These are phyloP conservation scores for Pulveroboletus frians DNA, from an alignment of 768 basidiomycete genomes.

Conservation along the genomic window DNA sequence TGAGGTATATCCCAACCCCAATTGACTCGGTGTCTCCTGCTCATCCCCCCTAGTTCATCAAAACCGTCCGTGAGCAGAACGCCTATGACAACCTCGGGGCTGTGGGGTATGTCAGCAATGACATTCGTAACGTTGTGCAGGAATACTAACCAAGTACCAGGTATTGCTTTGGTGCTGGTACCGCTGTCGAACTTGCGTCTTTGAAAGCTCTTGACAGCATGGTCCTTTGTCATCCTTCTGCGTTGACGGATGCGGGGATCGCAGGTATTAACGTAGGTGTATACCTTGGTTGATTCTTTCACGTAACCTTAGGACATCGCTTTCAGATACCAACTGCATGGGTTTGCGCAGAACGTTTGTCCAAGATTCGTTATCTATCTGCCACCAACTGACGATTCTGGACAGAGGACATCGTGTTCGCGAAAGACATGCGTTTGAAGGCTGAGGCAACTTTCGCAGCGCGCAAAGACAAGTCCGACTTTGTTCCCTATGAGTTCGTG, in stretches of 20 bases:
- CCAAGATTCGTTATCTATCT: not conserved
- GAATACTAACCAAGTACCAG: slow-evolving; percentile 17
- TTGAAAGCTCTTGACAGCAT: slow-evolving; percentile 33
- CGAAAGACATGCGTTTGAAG: slow-evolving; percentile 19
- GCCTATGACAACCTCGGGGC: slow-evolving; percentile 39
- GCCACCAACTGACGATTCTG: not conserved
- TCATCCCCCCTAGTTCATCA: slow-evolving; percentile 29
- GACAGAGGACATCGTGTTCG: slow-evolving; percentile 33
- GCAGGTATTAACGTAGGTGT: slow-evolving; percentile 29
- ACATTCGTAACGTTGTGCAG: not conserved
- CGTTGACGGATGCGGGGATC: slow-evolving; percentile 27
- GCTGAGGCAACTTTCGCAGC: slow-evolving; percentile 30
- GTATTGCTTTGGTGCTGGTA: slow-evolving; percentile 36
- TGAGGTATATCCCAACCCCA: slow-evolving; percentile 15
- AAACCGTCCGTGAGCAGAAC: slow-evolving; percentile 34
- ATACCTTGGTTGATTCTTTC: not conserved
- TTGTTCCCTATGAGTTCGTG: slow-evolving; percentile 33
- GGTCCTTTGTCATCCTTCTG: slow-evolving; percentile 40
- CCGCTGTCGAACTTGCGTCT: slow-evolving; percentile 26
- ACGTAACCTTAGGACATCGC: not conserved
- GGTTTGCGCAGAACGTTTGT: slow-evolving; percentile 36
- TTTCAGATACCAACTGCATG: slow-evolving; percentile 27
- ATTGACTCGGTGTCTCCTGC: not conserved
- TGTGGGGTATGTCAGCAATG: slow-evolving; percentile 33
- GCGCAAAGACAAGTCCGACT: slow-evolving; percentile 25